Evolutionary conservation across 2,329 filamentous ascomycete genomes (phyloP).

Genomic region (Fusarium piperis): DNA sequence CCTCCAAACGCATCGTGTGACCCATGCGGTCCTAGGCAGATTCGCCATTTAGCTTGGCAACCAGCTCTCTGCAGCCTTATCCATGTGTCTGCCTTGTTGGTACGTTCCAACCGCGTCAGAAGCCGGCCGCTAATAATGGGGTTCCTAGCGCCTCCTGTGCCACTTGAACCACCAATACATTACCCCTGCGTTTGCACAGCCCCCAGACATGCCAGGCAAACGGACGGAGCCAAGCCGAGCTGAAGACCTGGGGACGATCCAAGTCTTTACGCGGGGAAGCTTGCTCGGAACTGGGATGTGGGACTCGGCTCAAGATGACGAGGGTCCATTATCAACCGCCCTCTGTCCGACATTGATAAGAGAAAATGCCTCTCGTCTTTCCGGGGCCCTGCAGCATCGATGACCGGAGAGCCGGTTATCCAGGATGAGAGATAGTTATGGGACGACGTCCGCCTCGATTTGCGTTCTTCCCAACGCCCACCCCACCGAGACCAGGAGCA

Average conservation of each 20-base stretch:
- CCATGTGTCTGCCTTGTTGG: conserved; percentile 33
- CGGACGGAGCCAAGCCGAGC: conserved; percentile 31
- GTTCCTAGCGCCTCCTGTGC: conserved; percentile 28
- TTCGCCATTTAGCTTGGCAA: conserved; percentile 4
- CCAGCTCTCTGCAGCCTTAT: conserved; percentile 23
- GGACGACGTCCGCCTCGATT: neutral
- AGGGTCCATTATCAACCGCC: neutral
- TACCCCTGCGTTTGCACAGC: conserved; percentile 37
- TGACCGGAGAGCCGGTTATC: neutral
- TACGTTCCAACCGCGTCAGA: conserved; percentile 14
- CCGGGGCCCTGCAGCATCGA: neutral
- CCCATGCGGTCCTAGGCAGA: conserved; percentile 22
- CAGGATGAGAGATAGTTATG: neutral
- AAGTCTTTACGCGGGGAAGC: conserved; percentile 12
- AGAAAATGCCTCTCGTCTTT: neutral
- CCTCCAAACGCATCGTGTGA: conserved; percentile 33
- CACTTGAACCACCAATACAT: conserved; percentile 18
- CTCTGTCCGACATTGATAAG: neutral
- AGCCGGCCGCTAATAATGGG: conserved; percentile 12
- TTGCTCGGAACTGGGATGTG: neutral
- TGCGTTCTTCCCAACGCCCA: neutral
- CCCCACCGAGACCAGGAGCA: conserved; percentile 5
- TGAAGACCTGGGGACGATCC: conserved; percentile 23
- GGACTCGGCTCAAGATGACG: conserved; percentile 5
- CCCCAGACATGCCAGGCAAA: conserved; percentile 17